phyloP scores from a whole-genome alignment of 129 eudicot species.

The Sambucus nigra region DNA sequence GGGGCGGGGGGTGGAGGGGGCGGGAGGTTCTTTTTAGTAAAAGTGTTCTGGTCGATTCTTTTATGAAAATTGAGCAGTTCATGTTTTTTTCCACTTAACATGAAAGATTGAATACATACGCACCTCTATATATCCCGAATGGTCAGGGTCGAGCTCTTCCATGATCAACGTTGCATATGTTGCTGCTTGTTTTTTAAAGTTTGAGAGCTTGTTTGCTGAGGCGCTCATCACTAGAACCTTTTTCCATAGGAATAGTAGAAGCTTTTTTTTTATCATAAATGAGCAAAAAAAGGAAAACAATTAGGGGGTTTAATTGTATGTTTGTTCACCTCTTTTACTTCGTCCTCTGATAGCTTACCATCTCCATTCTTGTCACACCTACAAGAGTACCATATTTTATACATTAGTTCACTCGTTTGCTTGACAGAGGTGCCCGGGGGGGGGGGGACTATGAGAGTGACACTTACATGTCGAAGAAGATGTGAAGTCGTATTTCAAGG shows the following conservation, averaged over 20 bases:
- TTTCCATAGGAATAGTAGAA: background rate
- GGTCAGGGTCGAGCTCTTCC: constrained; percentile 57
- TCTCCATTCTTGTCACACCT: constrained; percentile 66
- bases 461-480: constrained; percentile 49
- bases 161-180: constrained; percentile 44
- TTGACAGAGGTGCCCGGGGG: too few relatives aligned
- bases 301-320: background rate
- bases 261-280: background rate
- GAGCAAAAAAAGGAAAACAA: background rate
- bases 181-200: constrained; percentile 34
- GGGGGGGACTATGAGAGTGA: background rate
- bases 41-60: too few relatives aligned
- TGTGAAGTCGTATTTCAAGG: constrained; percentile 37
- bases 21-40: too few relatives aligned
- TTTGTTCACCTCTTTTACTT: constrained; percentile 38
- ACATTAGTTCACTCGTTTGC: too few relatives aligned
- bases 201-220: constrained; percentile 42
- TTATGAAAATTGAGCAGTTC: too few relatives aligned
- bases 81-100: too few relatives aligned
- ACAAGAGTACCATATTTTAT: background rate
- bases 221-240: constrained; percentile 55
- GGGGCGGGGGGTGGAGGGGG: background rate
- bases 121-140: constrained; percentile 43
- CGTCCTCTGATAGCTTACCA: constrained; percentile 49
- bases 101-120: background rate